These are phyloP conservation scores for Huntiella omanensis DNA, from an alignment of 2,329 filamentous ascomycete genomes.

Conservation along the genomic window DNA sequence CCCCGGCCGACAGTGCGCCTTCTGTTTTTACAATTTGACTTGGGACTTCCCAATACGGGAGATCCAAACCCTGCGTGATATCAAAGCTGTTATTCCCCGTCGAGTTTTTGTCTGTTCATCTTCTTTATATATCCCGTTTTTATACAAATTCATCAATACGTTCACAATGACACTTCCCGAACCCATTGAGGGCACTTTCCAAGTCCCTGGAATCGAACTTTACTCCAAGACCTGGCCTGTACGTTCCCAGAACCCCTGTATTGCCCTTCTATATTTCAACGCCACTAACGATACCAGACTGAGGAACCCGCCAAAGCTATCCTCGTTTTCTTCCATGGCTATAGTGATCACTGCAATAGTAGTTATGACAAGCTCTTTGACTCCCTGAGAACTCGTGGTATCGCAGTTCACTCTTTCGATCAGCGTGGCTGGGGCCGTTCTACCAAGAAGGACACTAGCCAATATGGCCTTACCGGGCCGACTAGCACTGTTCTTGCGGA, in stretches of 20 bases:
- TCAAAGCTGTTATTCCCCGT: not conserved
- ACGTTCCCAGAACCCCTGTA: constrained; percentile 16
- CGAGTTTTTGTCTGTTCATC: not conserved
- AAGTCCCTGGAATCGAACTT: constrained; percentile 25
- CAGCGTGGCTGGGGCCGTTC: constrained; percentile 79
- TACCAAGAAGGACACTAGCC: constrained; percentile 35
- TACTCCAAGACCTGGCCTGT: constrained; percentile 42
- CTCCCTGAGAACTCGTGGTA: constrained; percentile 47
- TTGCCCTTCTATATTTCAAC: not conserved
- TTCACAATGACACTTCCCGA: constrained; percentile 13
- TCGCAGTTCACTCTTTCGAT: constrained; percentile 62
- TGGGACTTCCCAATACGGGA: too few species aligned
- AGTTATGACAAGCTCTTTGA: constrained; percentile 61
- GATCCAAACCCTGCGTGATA: too few species aligned
- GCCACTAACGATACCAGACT: constrained; percentile 24
- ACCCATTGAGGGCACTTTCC: constrained; percentile 30
- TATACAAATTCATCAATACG: not conserved
- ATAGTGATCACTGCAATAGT: constrained; percentile 65
- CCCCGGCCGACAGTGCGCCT: too few species aligned
- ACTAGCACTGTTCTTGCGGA: constrained; percentile 58
- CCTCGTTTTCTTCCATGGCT: constrained; percentile 72
- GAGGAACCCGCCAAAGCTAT: constrained; percentile 43
- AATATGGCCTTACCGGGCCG: constrained; percentile 55
- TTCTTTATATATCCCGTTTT: not conserved
- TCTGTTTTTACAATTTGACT: too few species aligned